phyloP scores from a whole-genome alignment of 257 asterid species.

The Penstemon barbatus region DNA sequence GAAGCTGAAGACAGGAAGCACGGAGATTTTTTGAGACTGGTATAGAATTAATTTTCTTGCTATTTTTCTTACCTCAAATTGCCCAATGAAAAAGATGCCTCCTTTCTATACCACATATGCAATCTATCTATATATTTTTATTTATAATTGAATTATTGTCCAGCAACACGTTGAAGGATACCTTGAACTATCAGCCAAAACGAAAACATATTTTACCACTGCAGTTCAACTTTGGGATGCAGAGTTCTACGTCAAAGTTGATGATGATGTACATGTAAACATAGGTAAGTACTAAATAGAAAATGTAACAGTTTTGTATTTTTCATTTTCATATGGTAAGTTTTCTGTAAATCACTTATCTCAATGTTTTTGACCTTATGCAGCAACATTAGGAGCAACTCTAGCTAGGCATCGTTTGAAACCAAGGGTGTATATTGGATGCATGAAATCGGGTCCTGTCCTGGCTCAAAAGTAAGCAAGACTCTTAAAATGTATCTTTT shows the following conservation, averaged over 20 bases:
- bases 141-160: constrained; percentile 8
- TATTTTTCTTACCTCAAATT: constrained; percentile 16
- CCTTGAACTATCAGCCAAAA: constrained; percentile 88
- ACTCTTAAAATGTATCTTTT: background rate
- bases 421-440: constrained; percentile 82
- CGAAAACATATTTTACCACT: constrained; percentile 73
- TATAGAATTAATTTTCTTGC: constrained; percentile 26
- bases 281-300: constrained; percentile 47
- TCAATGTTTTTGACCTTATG: constrained; percentile 14
- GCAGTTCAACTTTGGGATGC: constrained; percentile 90
- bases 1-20: constrained; percentile 88
- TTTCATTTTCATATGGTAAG: background rate
- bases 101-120: background rate
- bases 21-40: constrained; percentile 86
- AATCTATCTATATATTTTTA: constrained; percentile 8
- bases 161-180: constrained; percentile 93
- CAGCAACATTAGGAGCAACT: constrained; percentile 82
- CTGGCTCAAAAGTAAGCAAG: constrained; percentile 68
- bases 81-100: constrained; percentile 2
- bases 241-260: constrained; percentile 88
- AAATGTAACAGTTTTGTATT: background rate
- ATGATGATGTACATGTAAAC: constrained; percentile 89
- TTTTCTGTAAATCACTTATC: background rate
- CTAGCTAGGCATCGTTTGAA: constrained; percentile 74
- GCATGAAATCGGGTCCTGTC: constrained; percentile 97